These are phyloP conservation scores for Mycogone perniciosa DNA, from an alignment of 2,329 filamentous ascomycete species.

Conservation along the genomic window DNA sequence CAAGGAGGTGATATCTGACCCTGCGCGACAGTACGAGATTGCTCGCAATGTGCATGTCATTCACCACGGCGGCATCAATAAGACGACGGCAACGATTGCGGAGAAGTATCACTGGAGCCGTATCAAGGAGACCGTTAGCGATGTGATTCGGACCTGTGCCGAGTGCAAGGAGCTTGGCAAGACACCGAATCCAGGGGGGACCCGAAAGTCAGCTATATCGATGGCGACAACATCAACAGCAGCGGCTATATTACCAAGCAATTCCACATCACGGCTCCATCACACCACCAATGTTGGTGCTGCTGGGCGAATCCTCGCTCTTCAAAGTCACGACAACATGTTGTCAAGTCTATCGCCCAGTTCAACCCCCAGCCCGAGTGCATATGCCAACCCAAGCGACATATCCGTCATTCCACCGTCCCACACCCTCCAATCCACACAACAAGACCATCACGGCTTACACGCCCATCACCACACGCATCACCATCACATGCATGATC, in stretches of 20 bases:
- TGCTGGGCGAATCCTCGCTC: slow-evolving; percentile 20
- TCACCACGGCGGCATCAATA: slow-evolving; percentile 92
- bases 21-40: slow-evolving; percentile 84
- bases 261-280: not conserved
- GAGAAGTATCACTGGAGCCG: slow-evolving; percentile 96
- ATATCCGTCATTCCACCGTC: slow-evolving; percentile 39
- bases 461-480: slow-evolving; percentile 5
- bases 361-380: slow-evolving; percentile 24
- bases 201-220: slow-evolving; percentile 15
- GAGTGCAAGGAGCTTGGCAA: slow-evolving; percentile 81
- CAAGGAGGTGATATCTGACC: slow-evolving; percentile 93
- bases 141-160: slow-evolving; percentile 85
- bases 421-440: slow-evolving; percentile 28
- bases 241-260: slow-evolving; percentile 9
- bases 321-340: slow-evolving; percentile 24
- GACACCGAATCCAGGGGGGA: slow-evolving; percentile 31
- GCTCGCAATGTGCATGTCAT: slow-evolving; percentile 67
- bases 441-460: slow-evolving; percentile 7
- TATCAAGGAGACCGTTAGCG: slow-evolving; percentile 94
- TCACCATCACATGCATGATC: slow-evolving; percentile 18
- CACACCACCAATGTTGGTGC: slow-evolving; percentile 9
- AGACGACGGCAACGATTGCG: slow-evolving; percentile 89
- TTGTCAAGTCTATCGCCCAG: slow-evolving; percentile 22
- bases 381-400: slow-evolving; percentile 43
- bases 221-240: slow-evolving; percentile 9